phyloP scores from a whole-genome alignment of 208 protist genomes.

The Wallacemonas rigidus region DNA sequence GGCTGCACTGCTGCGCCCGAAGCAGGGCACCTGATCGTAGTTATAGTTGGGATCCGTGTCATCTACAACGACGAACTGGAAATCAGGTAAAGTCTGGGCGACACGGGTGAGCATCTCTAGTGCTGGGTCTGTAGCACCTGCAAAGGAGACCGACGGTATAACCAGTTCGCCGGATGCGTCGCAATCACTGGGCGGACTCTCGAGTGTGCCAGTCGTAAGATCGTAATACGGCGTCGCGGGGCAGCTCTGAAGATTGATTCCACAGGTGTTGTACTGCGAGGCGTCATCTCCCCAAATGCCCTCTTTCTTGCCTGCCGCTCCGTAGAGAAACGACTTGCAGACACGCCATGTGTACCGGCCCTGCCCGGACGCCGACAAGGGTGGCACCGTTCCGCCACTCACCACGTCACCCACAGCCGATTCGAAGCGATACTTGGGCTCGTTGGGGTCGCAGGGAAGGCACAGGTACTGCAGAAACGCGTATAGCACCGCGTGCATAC shows the following conservation, averaged over 20 bases:
- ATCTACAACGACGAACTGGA: slow-evolving; percentile 53
- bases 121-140: slow-evolving; percentile 25
- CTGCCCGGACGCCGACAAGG: slow-evolving; percentile 22
- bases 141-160: slow-evolving; percentile 38
- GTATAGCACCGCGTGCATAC: slow-evolving; percentile 45
- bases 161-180: slow-evolving; percentile 24
- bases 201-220: slow-evolving; percentile 21
- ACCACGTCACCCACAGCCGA: slow-evolving; percentile 41
- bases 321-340: slow-evolving; percentile 59
- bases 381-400: slow-evolving; percentile 44
- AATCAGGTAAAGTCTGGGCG: slow-evolving; percentile 40
- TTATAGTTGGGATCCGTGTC: slow-evolving; percentile 38
- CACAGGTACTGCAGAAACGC: slow-evolving; percentile 46
- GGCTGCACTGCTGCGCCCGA: slow-evolving; percentile 24
- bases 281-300: slow-evolving; percentile 41
- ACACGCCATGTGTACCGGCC: slow-evolving; percentile 56
- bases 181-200: slow-evolving; percentile 5
- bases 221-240: slow-evolving; percentile 38
- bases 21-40: slow-evolving; percentile 44
- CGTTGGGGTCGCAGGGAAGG: slow-evolving; percentile 45
- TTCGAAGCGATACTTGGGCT: slow-evolving; percentile 53
- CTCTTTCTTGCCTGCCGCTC: slow-evolving; percentile 14
- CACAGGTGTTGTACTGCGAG: slow-evolving; percentile 42
- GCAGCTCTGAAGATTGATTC: slow-evolving; percentile 39
- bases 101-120: slow-evolving; percentile 31